Evolutionary conservation across 2,329 filamentous ascomycete species (phyloP), one percentile per base, ranked within the genome.

Genomic region (Podosphaera aphanis): DNA sequence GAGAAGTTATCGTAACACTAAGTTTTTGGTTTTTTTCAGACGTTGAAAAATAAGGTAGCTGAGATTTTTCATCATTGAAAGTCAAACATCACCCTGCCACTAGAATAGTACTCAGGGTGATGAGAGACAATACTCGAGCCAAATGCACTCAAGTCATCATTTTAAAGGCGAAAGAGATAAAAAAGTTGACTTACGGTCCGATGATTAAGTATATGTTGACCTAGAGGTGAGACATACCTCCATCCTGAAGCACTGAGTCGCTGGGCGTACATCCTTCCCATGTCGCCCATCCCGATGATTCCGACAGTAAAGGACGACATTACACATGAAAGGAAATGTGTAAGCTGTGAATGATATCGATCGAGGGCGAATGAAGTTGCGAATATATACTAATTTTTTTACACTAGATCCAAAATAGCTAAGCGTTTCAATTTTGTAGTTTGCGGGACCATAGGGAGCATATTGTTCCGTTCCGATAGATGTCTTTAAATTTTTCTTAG

Each of bases 111-210:
- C 64, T 68, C 68, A 67, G 67, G 64, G 64, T 58, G 63, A 61
- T 66, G 65, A 66, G 69, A 67, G 64, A 68, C 76, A 75, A 85
- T 93, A 72, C 88, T 95, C 88, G 84, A 95, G 88, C 88, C 88
- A 95, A 95, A 95, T 95, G 88, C 88, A 86, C 88, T 95, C 88
- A 88, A 84, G 88, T 95, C 88, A 95, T 95, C 88, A 92, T 85
- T 62, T 62, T 58, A 58, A 25, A 42, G 45, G 41, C 31, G 29
- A 42, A 33, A 33, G 1, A 13, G 3, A 11, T 7, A 33, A 33
- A 33, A 13, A 33, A 33, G 29, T 33, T 13, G 10, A 33, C 15
- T 33, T 33, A 11, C 15, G 3, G n/a, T n/a, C 6, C 29, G 3
- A 33, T 33, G 8, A 3, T 33, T 33, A 13, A 33, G 29, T 7